Evolutionary conservation across 148 eudicot species (phyloP), one percentile per base, ranked within the genome.

Genomic region (Agrostemma githago): DNA sequence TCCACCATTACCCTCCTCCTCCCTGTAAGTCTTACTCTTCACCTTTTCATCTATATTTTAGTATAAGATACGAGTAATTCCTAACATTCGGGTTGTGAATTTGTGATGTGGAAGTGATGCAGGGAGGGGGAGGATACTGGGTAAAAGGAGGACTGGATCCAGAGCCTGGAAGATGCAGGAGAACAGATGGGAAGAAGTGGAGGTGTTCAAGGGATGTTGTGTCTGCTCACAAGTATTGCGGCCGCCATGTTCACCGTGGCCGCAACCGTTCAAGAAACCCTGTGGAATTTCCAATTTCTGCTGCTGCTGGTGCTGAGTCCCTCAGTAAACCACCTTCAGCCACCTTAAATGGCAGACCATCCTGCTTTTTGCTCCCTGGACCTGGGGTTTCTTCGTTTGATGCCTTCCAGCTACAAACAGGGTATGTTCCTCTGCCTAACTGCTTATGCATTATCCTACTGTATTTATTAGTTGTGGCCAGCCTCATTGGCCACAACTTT

Each of bases 211-310:
- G 96, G 81, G 98, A 94, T 76, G 89, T 88, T 39, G 89, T 94
- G 62, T 81, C 85, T 66, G 93, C 89, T 64, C 96, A 94, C 38
- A 94, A 94, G 80, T 94, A 94, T 79, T 94, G 98, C 75, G 97
- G 90, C 74, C 97, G 96, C 80, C 98, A 94, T 80, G 74, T 94
- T 71, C 89, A 94, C 82, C 96, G 98, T 72, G 98, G 98, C 72
- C 88, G 89, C 62, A 88, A 86, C 86, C 98, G 98, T 91, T 94
- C 97, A 94, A 94, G 98, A 94, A 94, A 94, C 97, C 98, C 98
- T 89, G 98, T 94, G 98, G 98, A 94, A 94, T 76, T 81, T 72
- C 89, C 93, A 80, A 74, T 88, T 83, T 60, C 92, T 76, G 46
- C 87, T 66, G 20, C 83, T 69, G 4, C 81, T 59, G 34, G 62